Percentiles rank a stretch among this genome's conserved stretches.
Conservation (phyloP, 768 basidiomycete species). For the Mycena crocata region DNA sequence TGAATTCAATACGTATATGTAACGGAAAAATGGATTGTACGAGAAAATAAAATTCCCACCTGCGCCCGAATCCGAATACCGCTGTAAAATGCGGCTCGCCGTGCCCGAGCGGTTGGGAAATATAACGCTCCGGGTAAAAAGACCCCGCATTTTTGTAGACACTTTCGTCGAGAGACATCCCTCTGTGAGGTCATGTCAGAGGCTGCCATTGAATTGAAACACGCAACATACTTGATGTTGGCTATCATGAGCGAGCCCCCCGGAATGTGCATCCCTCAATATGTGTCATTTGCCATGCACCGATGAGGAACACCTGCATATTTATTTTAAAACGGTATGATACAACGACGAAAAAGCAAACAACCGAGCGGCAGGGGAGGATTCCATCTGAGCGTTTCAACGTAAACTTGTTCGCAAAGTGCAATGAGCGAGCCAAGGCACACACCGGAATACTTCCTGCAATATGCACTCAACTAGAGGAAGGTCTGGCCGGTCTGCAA, state of each 20-base stretch:
- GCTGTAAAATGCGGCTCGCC: constrained; percentile 40
- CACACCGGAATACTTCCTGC: background rate
- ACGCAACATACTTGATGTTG: background rate
- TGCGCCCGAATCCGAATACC: constrained; percentile 44
- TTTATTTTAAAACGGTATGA: no score
- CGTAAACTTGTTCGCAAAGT: background rate
- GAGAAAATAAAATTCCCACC: constrained; percentile 29
- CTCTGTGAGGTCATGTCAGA: no score
- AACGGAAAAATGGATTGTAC: background rate
- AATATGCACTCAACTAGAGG: background rate
- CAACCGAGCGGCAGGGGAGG: background rate
- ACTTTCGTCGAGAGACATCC: no score
- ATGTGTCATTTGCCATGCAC: background rate
- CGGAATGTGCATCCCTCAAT: background rate
- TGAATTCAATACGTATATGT: background rate
- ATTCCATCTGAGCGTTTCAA: background rate
- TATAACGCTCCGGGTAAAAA: no score
- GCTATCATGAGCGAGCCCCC: background rate
- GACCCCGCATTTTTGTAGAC: no score
- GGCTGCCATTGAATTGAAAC: no score
- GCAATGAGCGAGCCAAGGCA: background rate
- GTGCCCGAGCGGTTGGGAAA: no score
- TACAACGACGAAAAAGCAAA: background rate
- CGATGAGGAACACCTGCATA: background rate
- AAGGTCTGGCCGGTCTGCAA: constrained; percentile 3